Base-by-base conservation (phyloP, 345 rosid species). In the Barbarea vulgaris region DNA sequence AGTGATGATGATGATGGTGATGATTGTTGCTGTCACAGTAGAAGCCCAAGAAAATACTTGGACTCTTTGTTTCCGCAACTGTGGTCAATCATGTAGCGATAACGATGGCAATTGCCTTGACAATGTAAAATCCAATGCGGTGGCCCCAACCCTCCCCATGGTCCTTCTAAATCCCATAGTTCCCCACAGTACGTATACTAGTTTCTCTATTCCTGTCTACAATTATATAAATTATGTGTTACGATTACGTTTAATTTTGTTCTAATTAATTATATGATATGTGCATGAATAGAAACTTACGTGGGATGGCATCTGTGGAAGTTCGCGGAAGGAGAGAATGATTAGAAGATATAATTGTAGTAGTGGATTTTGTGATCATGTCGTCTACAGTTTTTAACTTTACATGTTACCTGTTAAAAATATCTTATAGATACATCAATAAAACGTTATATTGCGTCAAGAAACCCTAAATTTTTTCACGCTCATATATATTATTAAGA, bases 121-220 rank as follows among this genome's bases (percentile, higher is more conserved):
- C 65, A 19, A 11, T 73, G 71, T 14, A 73, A 64, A 56, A 8
- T 74, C 39, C 31, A 65, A 44, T 74, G 77, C 36, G 77, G 72
- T 55, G 77, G 77, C 62, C 77, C 77, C 11, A 74, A 74, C 19
- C 77, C 77, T 64, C 65, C 77, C 2, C 70, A 42, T 54, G 64
- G 54, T 19, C 30, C 18, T 55, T 52, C 21, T 24, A n/a, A 14
- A 4, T 13, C 67, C 15, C 21, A 24, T 63, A n/a, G 21, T 42
- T 25, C n/a, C 53, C 34, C 54, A 27, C 6, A 39, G 68, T 64
- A n/a, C n/a, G n/a, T n/a, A n/a, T n/a, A 64, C 14, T 63, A 42
- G 28, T 42, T 63, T 42, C 33, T 39, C 8, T 42, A 22, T 15
- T 5, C n/a, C 7, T 5, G 28, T 44, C 9, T 44, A 44, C 4